Percentiles rank a stretch among this genome's conserved stretches.
Evolutionary conservation across 495 filamentous ascomycete species (phyloP).

Genomic region (Aspergillus avenaceus): DNA sequence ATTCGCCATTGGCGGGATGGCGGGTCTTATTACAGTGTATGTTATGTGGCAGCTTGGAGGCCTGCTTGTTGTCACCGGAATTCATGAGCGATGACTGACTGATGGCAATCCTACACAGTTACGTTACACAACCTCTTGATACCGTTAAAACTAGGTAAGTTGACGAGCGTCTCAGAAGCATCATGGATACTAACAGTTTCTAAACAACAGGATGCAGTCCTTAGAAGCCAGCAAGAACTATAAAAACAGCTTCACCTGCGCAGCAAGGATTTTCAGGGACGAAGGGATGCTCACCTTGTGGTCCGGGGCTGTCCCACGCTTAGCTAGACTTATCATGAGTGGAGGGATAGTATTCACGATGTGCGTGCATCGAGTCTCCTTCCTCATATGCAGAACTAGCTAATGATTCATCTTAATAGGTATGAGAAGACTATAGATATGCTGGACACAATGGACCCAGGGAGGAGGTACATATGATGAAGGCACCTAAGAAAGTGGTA

Average conservation of each 20-base stretch:
- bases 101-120: slow-evolving; percentile 32
- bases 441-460: slow-evolving; percentile 76
- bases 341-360: slow-evolving; percentile 98
- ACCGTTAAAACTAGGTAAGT: slow-evolving; percentile 83
- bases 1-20: slow-evolving; percentile 85
- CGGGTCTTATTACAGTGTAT: slow-evolving; percentile 90
- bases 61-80: neutral
- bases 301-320: slow-evolving; percentile 83
- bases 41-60: slow-evolving; percentile 24
- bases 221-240: slow-evolving; percentile 82
- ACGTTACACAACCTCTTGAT: slow-evolving; percentile 82
- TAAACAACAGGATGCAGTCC: slow-evolving; percentile 77
- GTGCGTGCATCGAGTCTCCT: slow-evolving; percentile 39
- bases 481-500: too few relatives aligned
- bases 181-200: neutral
- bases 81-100: neutral
- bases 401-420: slow-evolving; percentile 35
- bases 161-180: neutral
- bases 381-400: slow-evolving; percentile 2
- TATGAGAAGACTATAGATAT: slow-evolving; percentile 97
- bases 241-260: slow-evolving; percentile 85
- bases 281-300: slow-evolving; percentile 90
- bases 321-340: slow-evolving; percentile 80
- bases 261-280: slow-evolving; percentile 75
- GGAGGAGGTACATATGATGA: slow-evolving; percentile 74